A percentile compares a stretch with the other conserved stretches of the same genome.
These are phyloP conservation scores for Backusella liffmaniae DNA, from an alignment of 192 early-diverging fungal genomes.

Conservation along the genomic window DNA sequence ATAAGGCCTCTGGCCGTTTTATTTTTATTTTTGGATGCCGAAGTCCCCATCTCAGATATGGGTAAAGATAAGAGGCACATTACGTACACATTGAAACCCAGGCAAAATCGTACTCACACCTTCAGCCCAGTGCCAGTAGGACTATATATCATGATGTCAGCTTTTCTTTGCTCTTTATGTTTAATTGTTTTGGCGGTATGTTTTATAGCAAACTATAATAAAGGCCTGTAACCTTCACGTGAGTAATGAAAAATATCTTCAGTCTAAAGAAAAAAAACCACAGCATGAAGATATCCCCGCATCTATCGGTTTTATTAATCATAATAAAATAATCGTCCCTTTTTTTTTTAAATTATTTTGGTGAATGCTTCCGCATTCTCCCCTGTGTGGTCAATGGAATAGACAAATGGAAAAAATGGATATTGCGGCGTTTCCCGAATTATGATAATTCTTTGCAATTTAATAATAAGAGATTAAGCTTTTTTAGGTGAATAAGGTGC, in stretches of 20 bases:
- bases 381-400: neutral
- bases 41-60: neutral
- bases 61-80: slow-evolving; percentile 1
- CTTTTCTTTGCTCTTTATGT: neutral
- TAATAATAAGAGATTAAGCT: neutral
- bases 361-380: neutral
- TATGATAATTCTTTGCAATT: neutral
- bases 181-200: neutral
- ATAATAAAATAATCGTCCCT: neutral
- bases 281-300: neutral
- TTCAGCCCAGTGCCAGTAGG: neutral
- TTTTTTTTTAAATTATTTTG: neutral
- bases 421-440: slow-evolving; percentile 6
- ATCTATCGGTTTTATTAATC: neutral
- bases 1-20: neutral
- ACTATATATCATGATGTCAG: neutral
- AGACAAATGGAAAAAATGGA: neutral
- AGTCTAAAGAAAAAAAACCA: neutral
- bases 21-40: neutral
- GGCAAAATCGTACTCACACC: neutral
- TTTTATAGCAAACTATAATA: neutral
- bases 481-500: neutral
- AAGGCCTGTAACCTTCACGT: neutral
- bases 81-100: slow-evolving; percentile 8
- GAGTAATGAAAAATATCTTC: neutral